Conservation (phyloP, 495 filamentous ascomycete species). For the Penicillium tannophilum region DNA sequence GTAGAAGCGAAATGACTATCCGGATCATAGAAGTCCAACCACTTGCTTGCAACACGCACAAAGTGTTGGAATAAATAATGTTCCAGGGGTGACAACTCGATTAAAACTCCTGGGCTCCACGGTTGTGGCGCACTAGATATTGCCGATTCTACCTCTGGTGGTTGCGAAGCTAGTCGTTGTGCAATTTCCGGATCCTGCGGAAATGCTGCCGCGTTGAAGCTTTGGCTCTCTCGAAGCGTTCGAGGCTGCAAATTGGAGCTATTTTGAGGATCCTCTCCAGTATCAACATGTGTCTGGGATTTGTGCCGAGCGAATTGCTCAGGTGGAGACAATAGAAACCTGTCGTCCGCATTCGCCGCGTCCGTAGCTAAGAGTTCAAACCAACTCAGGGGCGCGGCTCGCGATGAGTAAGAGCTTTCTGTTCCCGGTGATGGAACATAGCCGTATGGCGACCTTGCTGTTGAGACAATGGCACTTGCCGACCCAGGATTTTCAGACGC, state of each 20-base stretch:
- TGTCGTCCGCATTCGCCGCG: slow-evolving; percentile 30
- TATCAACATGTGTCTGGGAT: neutral
- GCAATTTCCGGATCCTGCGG: slow-evolving; percentile 22
- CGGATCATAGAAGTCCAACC: slow-evolving; percentile 32
- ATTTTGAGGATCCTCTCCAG: slow-evolving; percentile 10
- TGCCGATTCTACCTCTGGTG: slow-evolving; percentile 7
- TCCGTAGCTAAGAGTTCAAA: slow-evolving; percentile 35
- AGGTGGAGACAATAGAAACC: slow-evolving; percentile 28
- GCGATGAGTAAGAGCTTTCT: slow-evolving; percentile 23
- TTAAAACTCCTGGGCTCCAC: slow-evolving; percentile 21
- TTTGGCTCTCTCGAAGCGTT: slow-evolving; percentile 25
- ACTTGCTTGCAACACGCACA: slow-evolving; percentile 22
- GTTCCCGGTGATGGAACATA: slow-evolving; percentile 28
- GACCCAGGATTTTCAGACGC: neutral
- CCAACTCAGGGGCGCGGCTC: slow-evolving; percentile 32
- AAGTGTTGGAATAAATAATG: slow-evolving; percentile 28
- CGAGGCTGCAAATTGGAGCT: slow-evolving; percentile 25
- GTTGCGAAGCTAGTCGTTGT: slow-evolving; percentile 12
- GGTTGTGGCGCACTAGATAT: slow-evolving; percentile 22
- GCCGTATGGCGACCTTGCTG: slow-evolving; percentile 9
- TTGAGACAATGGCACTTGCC: slow-evolving; percentile 1
- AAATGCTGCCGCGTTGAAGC: slow-evolving; percentile 35
- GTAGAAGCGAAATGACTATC: slow-evolving; percentile 21
- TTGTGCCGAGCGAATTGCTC: slow-evolving; percentile 11
- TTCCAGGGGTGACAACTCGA: slow-evolving; percentile 26